Evolutionary conservation across 2,329 filamentous ascomycete genomes (phyloP).

Genomic region (Xylariaceae sp.): DNA sequence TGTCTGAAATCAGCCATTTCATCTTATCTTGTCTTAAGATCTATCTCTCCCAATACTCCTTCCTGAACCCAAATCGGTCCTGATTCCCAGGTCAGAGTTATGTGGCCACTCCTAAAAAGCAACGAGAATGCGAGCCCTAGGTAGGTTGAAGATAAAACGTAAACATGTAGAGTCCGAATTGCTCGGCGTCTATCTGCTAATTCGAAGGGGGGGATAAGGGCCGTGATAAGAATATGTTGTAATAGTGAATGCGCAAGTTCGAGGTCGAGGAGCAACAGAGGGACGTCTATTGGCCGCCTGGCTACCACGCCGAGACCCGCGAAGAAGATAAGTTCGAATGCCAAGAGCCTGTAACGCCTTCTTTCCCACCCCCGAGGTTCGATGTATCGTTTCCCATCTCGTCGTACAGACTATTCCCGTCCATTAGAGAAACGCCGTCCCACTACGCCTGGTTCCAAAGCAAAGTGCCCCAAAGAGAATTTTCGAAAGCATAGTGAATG

Average conservation of each 20-base stretch:
- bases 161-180: conserved; percentile 7
- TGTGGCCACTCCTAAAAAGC: background rate
- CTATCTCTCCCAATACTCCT: too few relatives aligned
- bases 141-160: conserved; percentile 5
- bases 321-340: conserved; percentile 15
- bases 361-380: conserved; percentile 16
- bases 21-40: too few relatives aligned
- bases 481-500: too few relatives aligned
- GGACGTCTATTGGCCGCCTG: background rate
- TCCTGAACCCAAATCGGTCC: too few relatives aligned
- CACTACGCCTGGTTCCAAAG: conserved; percentile 22
- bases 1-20: too few relatives aligned
- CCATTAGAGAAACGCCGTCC: conserved; percentile 26
- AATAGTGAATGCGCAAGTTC: conserved; percentile 12
- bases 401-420: conserved; percentile 28
- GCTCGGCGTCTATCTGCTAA: conserved; percentile 8
- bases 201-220: conserved; percentile 11
- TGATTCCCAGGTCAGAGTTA: too few relatives aligned
- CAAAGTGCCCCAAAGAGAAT: conserved; percentile 7
- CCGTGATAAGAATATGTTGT: conserved; percentile 16
- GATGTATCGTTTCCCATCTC: conserved; percentile 30
- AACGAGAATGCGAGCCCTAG: conserved; percentile 1
- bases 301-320: conserved; percentile 1
- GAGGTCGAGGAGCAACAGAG: conserved; percentile 4
- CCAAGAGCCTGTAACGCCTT: conserved; percentile 22